Conservation (phyloP, 2,329 filamentous ascomycete genomes). For the Aspergillus glaucus region DNA sequence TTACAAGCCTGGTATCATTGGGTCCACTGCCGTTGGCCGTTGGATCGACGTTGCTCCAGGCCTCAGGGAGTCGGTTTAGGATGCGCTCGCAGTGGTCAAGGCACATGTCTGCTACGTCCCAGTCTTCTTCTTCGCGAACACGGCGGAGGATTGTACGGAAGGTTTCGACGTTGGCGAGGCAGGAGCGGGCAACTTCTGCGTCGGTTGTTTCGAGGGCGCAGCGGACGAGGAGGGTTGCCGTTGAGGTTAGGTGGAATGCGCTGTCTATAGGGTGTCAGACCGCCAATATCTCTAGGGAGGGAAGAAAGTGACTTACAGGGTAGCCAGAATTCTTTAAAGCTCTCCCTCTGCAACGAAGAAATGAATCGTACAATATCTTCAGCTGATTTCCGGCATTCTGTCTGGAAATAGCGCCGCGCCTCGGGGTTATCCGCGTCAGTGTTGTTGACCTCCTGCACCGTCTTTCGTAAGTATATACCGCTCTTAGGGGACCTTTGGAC, state of each 20-base stretch:
- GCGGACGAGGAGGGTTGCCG: constrained; percentile 48
- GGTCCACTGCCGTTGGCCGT: constrained; percentile 11
- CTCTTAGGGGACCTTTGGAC: background rate
- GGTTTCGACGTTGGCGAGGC: constrained; percentile 43
- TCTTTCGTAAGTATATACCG: constrained; percentile 5
- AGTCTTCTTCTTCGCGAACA: constrained; percentile 46
- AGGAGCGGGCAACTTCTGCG: constrained; percentile 39
- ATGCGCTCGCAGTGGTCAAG: constrained; percentile 45
- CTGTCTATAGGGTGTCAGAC: constrained; percentile 31
- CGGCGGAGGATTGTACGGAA: constrained; percentile 44
- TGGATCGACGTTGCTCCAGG: constrained; percentile 8
- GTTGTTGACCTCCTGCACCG: constrained; percentile 36
- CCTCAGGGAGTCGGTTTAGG: constrained; percentile 34
- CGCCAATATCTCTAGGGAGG: too few species aligned
- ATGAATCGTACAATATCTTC: constrained; percentile 47
- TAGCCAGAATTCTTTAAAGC: constrained; percentile 51
- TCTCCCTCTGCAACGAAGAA: constrained; percentile 38
- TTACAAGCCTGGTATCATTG: constrained; percentile 27
- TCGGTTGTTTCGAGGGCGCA: constrained; percentile 48
- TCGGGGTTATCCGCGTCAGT: constrained; percentile 41
- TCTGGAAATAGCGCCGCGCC: constrained; percentile 44
- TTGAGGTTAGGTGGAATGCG: constrained; percentile 49
- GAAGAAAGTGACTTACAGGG: constrained; percentile 27
- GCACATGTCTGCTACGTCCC: constrained; percentile 52
- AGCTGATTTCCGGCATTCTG: constrained; percentile 38